phyloP scores from a whole-genome alignment of 2,329 filamentous ascomycete species.

The Paecilomyces fulvus region DNA sequence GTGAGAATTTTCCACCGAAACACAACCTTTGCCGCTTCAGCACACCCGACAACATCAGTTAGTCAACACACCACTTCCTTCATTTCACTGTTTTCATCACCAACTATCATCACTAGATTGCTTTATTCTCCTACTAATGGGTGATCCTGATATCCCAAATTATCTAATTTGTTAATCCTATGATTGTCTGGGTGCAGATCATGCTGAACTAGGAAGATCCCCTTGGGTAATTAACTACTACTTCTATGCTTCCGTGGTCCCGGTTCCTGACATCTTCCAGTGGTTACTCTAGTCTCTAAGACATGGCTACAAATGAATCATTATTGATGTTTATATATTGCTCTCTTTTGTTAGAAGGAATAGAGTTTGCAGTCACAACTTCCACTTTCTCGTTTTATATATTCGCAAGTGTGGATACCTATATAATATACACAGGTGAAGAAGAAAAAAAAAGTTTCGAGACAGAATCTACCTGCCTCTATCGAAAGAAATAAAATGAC shows the following conservation, averaged over 20 bases:
- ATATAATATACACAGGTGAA: no score
- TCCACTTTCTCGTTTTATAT: no score
- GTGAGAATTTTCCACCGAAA: background rate
- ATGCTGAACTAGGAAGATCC: background rate
- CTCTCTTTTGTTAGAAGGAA: no score
- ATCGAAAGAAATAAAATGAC: no score
- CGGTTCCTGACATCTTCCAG: background rate
- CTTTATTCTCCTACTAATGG: background rate
- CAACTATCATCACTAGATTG: background rate
- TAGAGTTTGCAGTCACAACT: no score
- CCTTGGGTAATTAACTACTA: background rate
- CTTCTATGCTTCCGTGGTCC: background rate
- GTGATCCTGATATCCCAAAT: background rate
- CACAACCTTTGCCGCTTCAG: background rate
- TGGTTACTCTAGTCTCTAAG: background rate
- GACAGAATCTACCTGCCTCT: no score
- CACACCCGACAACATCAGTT: background rate
- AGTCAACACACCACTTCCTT: background rate
- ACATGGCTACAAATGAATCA: no score
- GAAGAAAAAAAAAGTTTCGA: no score
- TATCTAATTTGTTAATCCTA: background rate
- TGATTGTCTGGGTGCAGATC: background rate
- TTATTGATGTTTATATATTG: no score
- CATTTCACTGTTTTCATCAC: background rate
- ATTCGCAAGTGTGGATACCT: no score